Percentiles rank a stretch among this genome's conserved stretches.
These are phyloP conservation scores for Eucalyptus pauciflora DNA, from an alignment of 345 rosid genomes.

Conservation along the genomic window DNA sequence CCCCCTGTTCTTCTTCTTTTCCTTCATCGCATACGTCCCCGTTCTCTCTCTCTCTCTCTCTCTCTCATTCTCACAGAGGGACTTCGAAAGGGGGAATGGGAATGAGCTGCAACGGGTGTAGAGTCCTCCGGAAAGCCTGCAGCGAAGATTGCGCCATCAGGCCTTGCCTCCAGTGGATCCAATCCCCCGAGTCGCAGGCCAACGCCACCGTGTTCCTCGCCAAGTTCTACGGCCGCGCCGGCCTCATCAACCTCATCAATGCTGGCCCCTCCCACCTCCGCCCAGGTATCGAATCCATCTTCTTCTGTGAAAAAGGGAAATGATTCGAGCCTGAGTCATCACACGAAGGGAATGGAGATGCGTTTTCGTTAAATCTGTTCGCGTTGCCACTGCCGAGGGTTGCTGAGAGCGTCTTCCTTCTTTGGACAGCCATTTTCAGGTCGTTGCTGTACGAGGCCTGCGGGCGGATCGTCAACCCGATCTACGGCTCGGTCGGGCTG, in stretches of 20 bases:
- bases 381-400: background rate
- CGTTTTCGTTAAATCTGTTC: background rate
- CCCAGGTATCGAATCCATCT: conserved; percentile 6
- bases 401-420: background rate
- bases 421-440: conserved; percentile 27
- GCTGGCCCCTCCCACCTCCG: conserved; percentile 33
- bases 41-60: background rate
- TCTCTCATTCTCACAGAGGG: background rate
- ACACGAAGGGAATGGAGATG: background rate
- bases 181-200: conserved; percentile 21
- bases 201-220: conserved; percentile 34
- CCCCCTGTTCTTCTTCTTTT: background rate
- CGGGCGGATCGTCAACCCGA: conserved; percentile 50
- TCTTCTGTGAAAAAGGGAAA: background rate
- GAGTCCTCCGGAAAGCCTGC: conserved; percentile 33
- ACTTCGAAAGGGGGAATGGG: background rate
- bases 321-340: background rate
- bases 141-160: conserved; percentile 24
- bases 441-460: conserved; percentile 62
- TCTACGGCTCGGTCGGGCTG: conserved; percentile 49
- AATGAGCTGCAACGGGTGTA: conserved; percentile 41
- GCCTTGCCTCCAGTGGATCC: conserved; percentile 36
- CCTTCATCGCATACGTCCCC: background rate
- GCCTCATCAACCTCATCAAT: conserved; percentile 28
- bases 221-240: conserved; percentile 37